Base-by-base conservation (phyloP, 2,329 filamentous ascomycete genomes). In the Pseudogymnoascus sp. region DNA sequence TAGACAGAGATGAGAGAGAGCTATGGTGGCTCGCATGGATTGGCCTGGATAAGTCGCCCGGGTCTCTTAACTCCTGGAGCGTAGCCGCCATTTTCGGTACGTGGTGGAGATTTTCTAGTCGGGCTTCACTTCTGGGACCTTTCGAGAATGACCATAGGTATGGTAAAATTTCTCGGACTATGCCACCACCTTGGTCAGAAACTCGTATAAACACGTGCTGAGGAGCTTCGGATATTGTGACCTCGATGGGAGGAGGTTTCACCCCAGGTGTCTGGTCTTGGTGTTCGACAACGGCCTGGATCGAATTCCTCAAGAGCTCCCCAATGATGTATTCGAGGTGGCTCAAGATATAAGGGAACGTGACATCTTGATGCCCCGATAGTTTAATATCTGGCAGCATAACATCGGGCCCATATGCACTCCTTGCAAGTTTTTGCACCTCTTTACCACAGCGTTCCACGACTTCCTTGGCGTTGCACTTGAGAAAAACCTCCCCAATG, bases 141-240 rank as follows among this genome's bases (percentile, higher is more conserved):
- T 97, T 97, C 74, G 86, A 91, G 72, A 99, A 99, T 23, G 91
- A 95, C 94, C 95, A 99, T 5, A 99, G 80, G 70, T 95, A 88
- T 0, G 92, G 92, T 19, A 96, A 76, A 61, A 92, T 83, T 41
- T 94, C 89, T 56, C 85, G 83, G 0, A 91, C 86, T 59, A 99
- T 90, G 34, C 95, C 94, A 63, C 95, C 94, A 56, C 92, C 94
- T 71, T 91, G 91, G 70, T 99, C 95, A 0, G 92, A 97, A 41
- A 99, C 90, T 39, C 94, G 85, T 72, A 99, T 92, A 64, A 96
- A 96, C 68, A 97, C 90, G 74, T 97, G 91, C 71, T 97, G 90
- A 33, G 88, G 84, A 2, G 92, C 89, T 74, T 97, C 92, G 74
- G 92, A 97, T 64, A 99, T 88, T 60, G 95, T 86, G 19, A 99